Base-by-base conservation (phyloP, 768 basidiomycete species). In the Mycena floridula region DNA sequence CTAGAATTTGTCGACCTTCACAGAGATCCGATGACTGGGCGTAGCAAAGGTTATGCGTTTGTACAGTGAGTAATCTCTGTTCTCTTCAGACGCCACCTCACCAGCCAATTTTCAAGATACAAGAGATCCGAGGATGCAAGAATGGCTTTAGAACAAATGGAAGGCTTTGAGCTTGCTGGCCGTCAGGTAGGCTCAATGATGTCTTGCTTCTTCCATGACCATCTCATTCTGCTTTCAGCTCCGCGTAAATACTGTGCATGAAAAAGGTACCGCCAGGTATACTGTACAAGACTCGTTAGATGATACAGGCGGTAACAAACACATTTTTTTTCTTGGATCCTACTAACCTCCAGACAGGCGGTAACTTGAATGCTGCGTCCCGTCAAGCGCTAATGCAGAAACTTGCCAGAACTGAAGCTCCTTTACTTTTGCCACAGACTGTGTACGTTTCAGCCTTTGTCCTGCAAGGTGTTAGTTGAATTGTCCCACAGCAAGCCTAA, bases 331-430 rank as follows among this genome's bases (percentile, higher is more conserved):
- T 21, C n/a, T 12, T 22, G 20, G n/a, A 21, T 41, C 28, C 26
- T 36, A 26, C 16, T 48, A 36, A n/a, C n/a, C n/a, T n/a, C n/a
- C n/a, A n/a, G n/a, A 2, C 59, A 94, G 91, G 88, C 66, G 89
- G 89, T 89, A 91, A 91, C 78, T 81, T 96, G 75, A 96, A 96
- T 73, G 89, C 89, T 74, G 89, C 89, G 59, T 91, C 92, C 61
- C 89, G 96, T 70, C 93, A 96, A 76, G 90, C 92, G 66, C 90
- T 99, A 73, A 99, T 99, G 96, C 91, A 94, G 72, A 99, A 98
- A 82, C 89, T 99, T 79, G 93, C 96, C 65, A 91, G 96, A 74
- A 89, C 82, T 68, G 88, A 90, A 57, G 72, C 77, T 37, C 64
- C 81, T 40, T 66, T 77, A 40, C 60, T 68, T 45, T 72, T 69